phyloP scores from a whole-genome alignment of 2,329 filamentous ascomycete genomes.

The Pseudocercospora fijiensis region DNA sequence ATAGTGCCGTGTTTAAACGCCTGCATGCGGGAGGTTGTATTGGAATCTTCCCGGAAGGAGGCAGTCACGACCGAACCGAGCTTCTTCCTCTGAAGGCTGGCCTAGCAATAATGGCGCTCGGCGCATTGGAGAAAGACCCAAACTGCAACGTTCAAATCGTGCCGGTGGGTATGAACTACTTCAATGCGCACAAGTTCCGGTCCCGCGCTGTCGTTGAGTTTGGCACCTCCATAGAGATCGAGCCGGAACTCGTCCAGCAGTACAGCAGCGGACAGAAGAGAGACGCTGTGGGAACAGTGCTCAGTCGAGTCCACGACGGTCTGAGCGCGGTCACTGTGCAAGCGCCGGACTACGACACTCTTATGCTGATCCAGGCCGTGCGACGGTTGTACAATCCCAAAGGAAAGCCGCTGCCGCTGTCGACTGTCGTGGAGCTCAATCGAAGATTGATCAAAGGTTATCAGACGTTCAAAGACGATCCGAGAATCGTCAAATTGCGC shows the following conservation, averaged over 20 bases:
- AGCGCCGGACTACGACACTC: slow-evolving; percentile 88
- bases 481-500: slow-evolving; percentile 73
- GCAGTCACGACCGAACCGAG: slow-evolving; percentile 91
- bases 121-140: slow-evolving; percentile 79
- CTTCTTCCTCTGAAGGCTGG: slow-evolving; percentile 91
- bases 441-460: slow-evolving; percentile 87
- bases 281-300: slow-evolving; percentile 79
- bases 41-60: slow-evolving; percentile 95
- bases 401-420: slow-evolving; percentile 87
- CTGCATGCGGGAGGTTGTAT: slow-evolving; percentile 82
- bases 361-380: slow-evolving; percentile 95
- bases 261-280: slow-evolving; percentile 81
- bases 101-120: slow-evolving; percentile 96
- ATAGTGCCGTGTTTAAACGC: slow-evolving; percentile 85
- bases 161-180: slow-evolving; percentile 98
- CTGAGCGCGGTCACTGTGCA: slow-evolving; percentile 88
- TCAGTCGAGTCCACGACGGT: slow-evolving; percentile 83
- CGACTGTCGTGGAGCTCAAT: slow-evolving; percentile 92
- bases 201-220: slow-evolving; percentile 96
- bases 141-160: slow-evolving; percentile 91
- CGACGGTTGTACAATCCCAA: slow-evolving; percentile 91
- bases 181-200: slow-evolving; percentile 97
- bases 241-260: slow-evolving; percentile 75
- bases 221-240: slow-evolving; percentile 82
- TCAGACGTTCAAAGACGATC: slow-evolving; percentile 86